Evolutionary conservation across 2,329 filamentous ascomycete species (phyloP).

Genomic region (Colletotrichum sp.): DNA sequence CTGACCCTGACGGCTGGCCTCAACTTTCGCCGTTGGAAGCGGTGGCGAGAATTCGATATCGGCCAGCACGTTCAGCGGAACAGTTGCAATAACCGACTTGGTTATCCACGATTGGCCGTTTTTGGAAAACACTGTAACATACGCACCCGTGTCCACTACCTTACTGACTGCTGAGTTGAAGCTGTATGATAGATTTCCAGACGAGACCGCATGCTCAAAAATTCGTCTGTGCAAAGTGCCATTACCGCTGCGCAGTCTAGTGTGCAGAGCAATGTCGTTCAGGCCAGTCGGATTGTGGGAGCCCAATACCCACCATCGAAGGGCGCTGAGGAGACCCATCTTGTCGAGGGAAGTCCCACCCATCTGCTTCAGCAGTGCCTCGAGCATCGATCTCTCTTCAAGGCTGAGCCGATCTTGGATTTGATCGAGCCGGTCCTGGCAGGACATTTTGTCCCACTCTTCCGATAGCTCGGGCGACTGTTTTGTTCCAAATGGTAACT

Average conservation of each 20-base stretch:
- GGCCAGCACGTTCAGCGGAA: not conserved
- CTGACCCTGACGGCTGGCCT: not conserved
- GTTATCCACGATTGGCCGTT: not conserved
- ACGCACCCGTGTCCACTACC: not conserved
- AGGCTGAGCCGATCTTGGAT: slow-evolving; percentile 29
- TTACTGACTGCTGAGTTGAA: not conserved
- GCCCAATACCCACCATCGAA: slow-evolving; percentile 19
- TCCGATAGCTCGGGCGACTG: slow-evolving; percentile 1
- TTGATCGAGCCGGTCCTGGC: slow-evolving; percentile 31
- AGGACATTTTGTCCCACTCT: slow-evolving; percentile 28
- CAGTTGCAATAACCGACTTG: not conserved
- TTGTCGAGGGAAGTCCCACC: slow-evolving; percentile 29
- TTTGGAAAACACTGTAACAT: not conserved
- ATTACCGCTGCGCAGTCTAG: slow-evolving; percentile 16
- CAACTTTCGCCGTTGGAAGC: not conserved
- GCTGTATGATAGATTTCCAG: not conserved
- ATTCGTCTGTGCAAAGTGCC: not conserved
- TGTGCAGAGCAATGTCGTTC: not conserved
- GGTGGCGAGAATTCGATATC: not conserved
- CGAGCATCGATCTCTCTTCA: slow-evolving; percentile 29
- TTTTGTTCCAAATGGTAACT: not conserved
- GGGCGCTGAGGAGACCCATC: slow-evolving; percentile 22
- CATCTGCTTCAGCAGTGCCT: slow-evolving; percentile 28
- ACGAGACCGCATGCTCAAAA: not conserved
- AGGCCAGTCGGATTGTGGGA: slow-evolving; percentile 2